A percentile compares a stretch with the other conserved stretches of the same genome.
phyloP scores from a whole-genome alignment of 345 rosid species.

The Hibiscus tridactylites region DNA sequence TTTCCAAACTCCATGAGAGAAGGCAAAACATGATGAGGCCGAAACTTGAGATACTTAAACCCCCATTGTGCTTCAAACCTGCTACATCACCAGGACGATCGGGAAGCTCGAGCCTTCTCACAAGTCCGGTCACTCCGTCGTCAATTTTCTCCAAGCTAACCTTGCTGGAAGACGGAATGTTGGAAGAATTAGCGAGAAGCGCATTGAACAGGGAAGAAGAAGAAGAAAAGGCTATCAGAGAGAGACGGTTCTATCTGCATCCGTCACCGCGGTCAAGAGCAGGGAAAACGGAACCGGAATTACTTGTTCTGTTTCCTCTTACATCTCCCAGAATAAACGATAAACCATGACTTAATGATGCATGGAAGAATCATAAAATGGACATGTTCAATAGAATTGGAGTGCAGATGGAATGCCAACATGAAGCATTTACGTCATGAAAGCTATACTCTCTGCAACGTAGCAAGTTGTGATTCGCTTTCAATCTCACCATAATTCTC shows the following conservation, averaged over 20 bases:
- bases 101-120: slow-evolving; percentile 28
- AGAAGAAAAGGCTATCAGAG: slow-evolving; percentile 72
- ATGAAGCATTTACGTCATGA: not conserved
- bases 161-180: slow-evolving; percentile 30
- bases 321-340: slow-evolving; percentile 40
- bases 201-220: slow-evolving; percentile 48
- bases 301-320: slow-evolving; percentile 65
- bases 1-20: slow-evolving; percentile 61
- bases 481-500: no score
- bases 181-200: slow-evolving; percentile 20
- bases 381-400: not conserved
- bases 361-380: not conserved
- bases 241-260: slow-evolving; percentile 65
- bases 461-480: no score
- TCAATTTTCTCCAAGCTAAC: slow-evolving; percentile 54
- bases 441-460: no score
- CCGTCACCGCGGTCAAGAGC: slow-evolving; percentile 57
- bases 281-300: slow-evolving; percentile 50
- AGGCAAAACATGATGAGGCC: slow-evolving; percentile 52
- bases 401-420: not conserved
- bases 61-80: slow-evolving; percentile 43
- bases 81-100: slow-evolving; percentile 42
- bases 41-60: slow-evolving; percentile 67
- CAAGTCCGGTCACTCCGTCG: slow-evolving; percentile 57
- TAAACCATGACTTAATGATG: slow-evolving; percentile 16